Percentiles rank a stretch among this genome's conserved stretches.
Conservation (phyloP, 306 rosid genomes). For the Citrullus colocynthis region DNA sequence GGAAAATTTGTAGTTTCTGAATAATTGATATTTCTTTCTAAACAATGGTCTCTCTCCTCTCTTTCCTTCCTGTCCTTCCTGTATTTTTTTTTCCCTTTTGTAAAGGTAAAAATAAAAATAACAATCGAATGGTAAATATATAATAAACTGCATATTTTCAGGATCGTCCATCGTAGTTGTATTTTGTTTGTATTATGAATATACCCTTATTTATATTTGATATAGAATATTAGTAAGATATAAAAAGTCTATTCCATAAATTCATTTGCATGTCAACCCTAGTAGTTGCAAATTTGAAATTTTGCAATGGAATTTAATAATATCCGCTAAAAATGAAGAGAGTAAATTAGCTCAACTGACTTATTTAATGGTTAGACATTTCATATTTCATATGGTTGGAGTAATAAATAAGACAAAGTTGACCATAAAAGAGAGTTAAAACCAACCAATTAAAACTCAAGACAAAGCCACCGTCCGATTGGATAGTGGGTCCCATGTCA, state of each 20-base stretch:
- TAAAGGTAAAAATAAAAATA: too few relatives aligned
- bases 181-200: background rate
- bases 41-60: slow-evolving; percentile 6
- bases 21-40: slow-evolving; percentile 34
- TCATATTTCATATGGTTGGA: slow-evolving; percentile 3
- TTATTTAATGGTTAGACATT: background rate
- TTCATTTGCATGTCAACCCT: background rate
- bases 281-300: background rate
- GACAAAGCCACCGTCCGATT: background rate
- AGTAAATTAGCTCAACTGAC: slow-evolving; percentile 3
- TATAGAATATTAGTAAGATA: background rate
- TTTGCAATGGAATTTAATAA: background rate
- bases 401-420: slow-evolving; percentile 7
- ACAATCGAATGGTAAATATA: too few relatives aligned
- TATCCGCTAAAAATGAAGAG: background rate
- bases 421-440: slow-evolving; percentile 6
- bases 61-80: background rate
- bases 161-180: too few relatives aligned
- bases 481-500: background rate
- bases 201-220: background rate
- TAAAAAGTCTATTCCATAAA: too few relatives aligned
- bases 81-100: too few relatives aligned
- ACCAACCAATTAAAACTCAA: slow-evolving; percentile 2
- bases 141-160: too few relatives aligned
- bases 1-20: slow-evolving; percentile 37